phyloP scores from a whole-genome alignment of 352 stramenopile genomes.

The Globisporangium echinulatum region DNA sequence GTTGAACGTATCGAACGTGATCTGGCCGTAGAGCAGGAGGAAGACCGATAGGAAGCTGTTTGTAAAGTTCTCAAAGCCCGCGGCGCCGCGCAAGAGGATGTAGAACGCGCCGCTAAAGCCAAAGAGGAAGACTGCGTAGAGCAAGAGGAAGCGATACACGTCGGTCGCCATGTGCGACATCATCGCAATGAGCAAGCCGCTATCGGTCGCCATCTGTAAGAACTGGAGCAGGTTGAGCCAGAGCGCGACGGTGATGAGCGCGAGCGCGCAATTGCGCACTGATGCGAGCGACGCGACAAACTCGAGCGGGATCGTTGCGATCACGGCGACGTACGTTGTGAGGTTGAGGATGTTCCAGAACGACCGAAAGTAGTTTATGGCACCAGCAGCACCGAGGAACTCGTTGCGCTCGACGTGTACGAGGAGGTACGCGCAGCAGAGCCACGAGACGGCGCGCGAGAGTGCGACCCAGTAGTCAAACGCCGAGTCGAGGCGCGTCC shows the following conservation, averaged over 20 bases:
- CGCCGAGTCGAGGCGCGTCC: conserved; percentile 25
- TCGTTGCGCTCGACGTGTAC: conserved; percentile 44
- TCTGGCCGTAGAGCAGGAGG: conserved; percentile 64
- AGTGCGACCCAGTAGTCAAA: conserved; percentile 42
- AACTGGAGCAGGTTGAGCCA: conserved; percentile 72
- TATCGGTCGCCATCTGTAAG: conserved; percentile 51
- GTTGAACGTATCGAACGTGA: conserved; percentile 26
- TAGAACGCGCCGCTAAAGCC: conserved; percentile 72
- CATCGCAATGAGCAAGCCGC: conserved; percentile 66
- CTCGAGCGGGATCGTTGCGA: conserved; percentile 49
- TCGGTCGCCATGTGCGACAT: conserved; percentile 72
- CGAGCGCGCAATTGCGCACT: conserved; percentile 40
- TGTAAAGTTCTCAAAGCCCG: conserved; percentile 51
- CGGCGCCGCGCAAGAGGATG: conserved; percentile 46
- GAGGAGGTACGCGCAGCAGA: conserved; percentile 45
- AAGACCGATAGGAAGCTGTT: conserved; percentile 68
- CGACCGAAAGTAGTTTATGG: conserved; percentile 40
- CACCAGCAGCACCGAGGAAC: conserved; percentile 27
- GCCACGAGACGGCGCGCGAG: conserved; percentile 37
- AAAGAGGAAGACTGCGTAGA: conserved; percentile 68
- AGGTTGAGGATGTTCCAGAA: conserved; percentile 63
- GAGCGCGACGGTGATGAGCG: conserved; percentile 50
- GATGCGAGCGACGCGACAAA: conserved; percentile 23
- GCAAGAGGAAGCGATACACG: conserved; percentile 57
- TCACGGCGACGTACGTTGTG: conserved; percentile 33